phyloP scores from a whole-genome alignment of 2,329 filamentous ascomycete species.

The Xylariaceae sp. region DNA sequence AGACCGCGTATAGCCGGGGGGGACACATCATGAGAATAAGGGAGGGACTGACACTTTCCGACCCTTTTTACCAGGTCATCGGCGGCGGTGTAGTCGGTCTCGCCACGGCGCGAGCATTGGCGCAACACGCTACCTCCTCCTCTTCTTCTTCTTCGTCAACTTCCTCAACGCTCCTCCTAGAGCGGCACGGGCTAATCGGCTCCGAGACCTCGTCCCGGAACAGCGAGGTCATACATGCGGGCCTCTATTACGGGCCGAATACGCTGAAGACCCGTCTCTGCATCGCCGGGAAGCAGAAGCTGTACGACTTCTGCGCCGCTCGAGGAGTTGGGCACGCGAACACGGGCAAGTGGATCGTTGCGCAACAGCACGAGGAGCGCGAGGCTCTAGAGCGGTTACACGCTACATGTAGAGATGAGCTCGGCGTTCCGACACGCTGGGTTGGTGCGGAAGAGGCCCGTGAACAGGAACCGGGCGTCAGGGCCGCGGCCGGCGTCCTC shows the following conservation, averaged over 20 bases:
- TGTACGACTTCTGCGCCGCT: constrained; percentile 73
- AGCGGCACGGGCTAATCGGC: constrained; percentile 70
- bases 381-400: constrained; percentile 54
- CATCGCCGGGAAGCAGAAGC: constrained; percentile 66
- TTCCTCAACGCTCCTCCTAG: constrained; percentile 70
- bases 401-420: constrained; percentile 38
- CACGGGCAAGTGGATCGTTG: constrained; percentile 92
- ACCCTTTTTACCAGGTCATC: constrained; percentile 43
- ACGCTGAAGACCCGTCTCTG: constrained; percentile 83
- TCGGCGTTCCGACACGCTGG: constrained; percentile 68
- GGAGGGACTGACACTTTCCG: no score
- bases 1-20: no score
- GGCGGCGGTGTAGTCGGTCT: constrained; percentile 70
- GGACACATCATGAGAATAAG: no score
- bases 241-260: constrained; percentile 77
- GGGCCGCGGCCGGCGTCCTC: constrained; percentile 68
- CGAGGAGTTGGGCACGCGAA: constrained; percentile 67
- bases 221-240: constrained; percentile 94
- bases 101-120: constrained; percentile 70
- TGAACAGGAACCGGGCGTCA: constrained; percentile 68
- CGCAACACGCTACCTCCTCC: constrained; percentile 36
- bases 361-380: constrained; percentile 70
- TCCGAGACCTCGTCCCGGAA: constrained; percentile 88
- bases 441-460: constrained; percentile 59
- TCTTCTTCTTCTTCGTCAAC: constrained; percentile 47